A percentile compares a stretch with the other conserved stretches of the same genome.
Conservation (phyloP, 768 basidiomycete species). For the Boletus barrowsii region DNA sequence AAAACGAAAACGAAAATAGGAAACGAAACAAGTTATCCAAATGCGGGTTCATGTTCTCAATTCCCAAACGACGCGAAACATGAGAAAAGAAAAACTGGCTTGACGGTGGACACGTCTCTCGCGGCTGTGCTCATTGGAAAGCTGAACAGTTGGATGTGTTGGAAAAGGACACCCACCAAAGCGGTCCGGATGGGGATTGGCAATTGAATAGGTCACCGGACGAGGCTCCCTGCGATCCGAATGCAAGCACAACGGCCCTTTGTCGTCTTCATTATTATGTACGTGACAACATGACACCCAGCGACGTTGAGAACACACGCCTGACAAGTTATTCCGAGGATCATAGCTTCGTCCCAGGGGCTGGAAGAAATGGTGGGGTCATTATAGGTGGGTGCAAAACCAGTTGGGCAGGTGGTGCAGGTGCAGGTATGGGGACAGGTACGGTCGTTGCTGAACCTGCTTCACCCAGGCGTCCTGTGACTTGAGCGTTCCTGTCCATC, state of each 20-base stretch:
- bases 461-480: constrained; percentile 44
- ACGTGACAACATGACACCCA: constrained; percentile 11
- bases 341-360: constrained; percentile 33
- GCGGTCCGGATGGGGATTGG: background rate
- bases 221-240: constrained; percentile 10
- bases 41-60: too few relatives aligned
- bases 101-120: too few relatives aligned
- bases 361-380: constrained; percentile 28
- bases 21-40: too few relatives aligned
- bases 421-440: constrained; percentile 23
- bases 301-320: background rate
- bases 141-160: background rate
- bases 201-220: background rate
- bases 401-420: constrained; percentile 19
- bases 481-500: constrained; percentile 69
- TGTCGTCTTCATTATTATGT: constrained; percentile 18
- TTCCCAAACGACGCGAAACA: constrained; percentile 3
- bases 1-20: background rate
- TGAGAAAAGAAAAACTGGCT: constrained; percentile 9
- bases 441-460: constrained; percentile 6
- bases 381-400: constrained; percentile 30
- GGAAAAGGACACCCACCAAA: background rate
- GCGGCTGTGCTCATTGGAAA: background rate
- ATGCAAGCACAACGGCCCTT: background rate
- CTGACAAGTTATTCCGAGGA: background rate